Conservation (phyloP, 306 rosid species). For the Casuarina glauca region DNA sequence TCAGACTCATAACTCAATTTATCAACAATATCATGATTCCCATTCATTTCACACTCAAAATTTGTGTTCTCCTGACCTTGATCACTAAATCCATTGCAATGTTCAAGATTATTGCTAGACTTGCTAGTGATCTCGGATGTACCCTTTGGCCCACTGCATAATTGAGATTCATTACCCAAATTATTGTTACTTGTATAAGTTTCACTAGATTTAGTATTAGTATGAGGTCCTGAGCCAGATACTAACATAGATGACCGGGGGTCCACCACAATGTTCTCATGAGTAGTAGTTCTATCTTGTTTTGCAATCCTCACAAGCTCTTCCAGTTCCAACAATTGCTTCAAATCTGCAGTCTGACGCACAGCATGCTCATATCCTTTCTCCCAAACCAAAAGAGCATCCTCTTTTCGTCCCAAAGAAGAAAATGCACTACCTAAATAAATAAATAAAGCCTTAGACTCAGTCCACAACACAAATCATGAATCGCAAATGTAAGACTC, state of each 20-base stretch:
- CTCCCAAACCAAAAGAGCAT: conserved; percentile 85
- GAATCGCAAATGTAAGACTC: conserved; percentile 6
- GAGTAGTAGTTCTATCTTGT: conserved; percentile 32
- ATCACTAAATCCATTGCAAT: conserved; percentile 40
- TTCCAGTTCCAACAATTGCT: conserved; percentile 86
- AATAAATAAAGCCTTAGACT: neutral
- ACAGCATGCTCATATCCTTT: conserved; percentile 79
- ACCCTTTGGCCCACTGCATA: conserved; percentile 39
- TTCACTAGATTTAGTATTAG: conserved; percentile 34
- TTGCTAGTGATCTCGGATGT: conserved; percentile 46
- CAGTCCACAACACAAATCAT: conserved; percentile 1
- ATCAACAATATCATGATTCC: conserved; percentile 51
- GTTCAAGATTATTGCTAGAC: conserved; percentile 38
- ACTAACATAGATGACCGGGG: conserved; percentile 25
- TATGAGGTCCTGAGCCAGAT: conserved; percentile 35
- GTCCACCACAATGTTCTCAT: conserved; percentile 37
- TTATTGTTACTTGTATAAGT: conserved; percentile 30
- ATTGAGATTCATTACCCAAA: conserved; percentile 38
- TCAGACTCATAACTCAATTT: conserved; percentile 55
- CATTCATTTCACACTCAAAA: conserved; percentile 46
- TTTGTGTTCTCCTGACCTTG: conserved; percentile 44
- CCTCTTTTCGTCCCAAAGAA: conserved; percentile 76
- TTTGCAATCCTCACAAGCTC: conserved; percentile 64
- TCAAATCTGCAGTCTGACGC: conserved; percentile 70
- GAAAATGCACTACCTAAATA: conserved; percentile 70